phyloP scores from a whole-genome alignment of 192 early-diverging fungal species.

The Coemansia sp. region DNA sequence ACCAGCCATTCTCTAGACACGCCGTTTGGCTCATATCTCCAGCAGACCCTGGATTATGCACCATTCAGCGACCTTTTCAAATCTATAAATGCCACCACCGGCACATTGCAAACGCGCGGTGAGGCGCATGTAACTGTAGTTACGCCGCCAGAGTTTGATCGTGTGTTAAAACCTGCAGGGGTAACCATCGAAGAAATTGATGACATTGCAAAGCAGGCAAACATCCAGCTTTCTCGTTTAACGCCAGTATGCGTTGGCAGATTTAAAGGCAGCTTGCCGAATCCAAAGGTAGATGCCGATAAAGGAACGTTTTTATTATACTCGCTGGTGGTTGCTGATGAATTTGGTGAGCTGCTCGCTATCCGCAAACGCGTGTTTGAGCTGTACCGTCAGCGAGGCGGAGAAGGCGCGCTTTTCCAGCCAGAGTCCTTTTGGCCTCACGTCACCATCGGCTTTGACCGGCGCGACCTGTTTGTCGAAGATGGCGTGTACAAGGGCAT shows the following conservation, averaged over 20 bases:
- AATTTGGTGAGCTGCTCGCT: conserved; percentile 39
- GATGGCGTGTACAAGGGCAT: conserved; percentile 69
- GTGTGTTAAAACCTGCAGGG: conserved; percentile 54
- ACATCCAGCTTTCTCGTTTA: conserved; percentile 61
- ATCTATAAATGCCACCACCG: conserved; percentile 47
- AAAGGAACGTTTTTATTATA: conserved; percentile 25
- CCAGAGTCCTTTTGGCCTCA: conserved; percentile 66
- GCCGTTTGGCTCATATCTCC: conserved; percentile 57
- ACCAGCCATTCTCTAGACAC: conserved; percentile 32
- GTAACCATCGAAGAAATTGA: conserved; percentile 68
- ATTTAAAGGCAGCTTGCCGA: conserved; percentile 43
- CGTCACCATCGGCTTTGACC: conserved; percentile 65
- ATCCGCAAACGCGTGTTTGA: conserved; percentile 59
- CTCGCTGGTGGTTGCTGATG: conserved; percentile 54
- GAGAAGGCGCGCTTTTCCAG: conserved; percentile 67
- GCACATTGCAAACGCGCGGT: conserved; percentile 51
- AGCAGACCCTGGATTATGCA: conserved; percentile 60
- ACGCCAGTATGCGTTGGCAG: conserved; percentile 62
- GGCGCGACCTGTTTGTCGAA: conserved; percentile 63
- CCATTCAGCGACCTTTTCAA: conserved; percentile 56
- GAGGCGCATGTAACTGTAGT: conserved; percentile 74
- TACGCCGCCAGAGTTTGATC: conserved; percentile 64
- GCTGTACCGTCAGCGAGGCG: conserved; percentile 60
- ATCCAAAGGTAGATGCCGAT: conserved; percentile 13
- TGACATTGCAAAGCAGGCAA: conserved; percentile 47